Evolutionary conservation across 805 yeast species (phyloP).

Genomic region (Metschnikowia cubensis): DNA sequence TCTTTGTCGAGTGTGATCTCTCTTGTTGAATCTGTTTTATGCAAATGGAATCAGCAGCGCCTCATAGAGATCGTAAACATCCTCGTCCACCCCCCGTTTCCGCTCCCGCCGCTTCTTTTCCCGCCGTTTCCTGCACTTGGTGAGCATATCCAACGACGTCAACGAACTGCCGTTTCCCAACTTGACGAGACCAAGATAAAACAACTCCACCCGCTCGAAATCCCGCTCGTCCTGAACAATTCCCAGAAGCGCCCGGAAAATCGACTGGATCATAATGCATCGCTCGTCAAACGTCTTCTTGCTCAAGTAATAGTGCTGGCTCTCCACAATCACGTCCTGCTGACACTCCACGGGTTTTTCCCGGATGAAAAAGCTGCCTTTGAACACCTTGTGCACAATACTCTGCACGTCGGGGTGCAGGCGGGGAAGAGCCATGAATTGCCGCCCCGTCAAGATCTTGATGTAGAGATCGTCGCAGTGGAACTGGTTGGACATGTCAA

Average conservation of each 20-base stretch:
- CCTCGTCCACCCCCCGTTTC: constrained; percentile 10
- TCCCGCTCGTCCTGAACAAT: constrained; percentile 22
- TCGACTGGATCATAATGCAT: constrained; percentile 33
- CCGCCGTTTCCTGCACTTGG: constrained; percentile 9
- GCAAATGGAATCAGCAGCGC: constrained; percentile 17
- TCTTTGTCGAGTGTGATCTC: too few relatives aligned
- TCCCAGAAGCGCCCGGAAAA: constrained; percentile 21
- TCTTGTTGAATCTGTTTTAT: background rate
- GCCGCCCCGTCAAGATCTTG: constrained; percentile 11
- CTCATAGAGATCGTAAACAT: constrained; percentile 14
- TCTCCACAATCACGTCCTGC: constrained; percentile 22
- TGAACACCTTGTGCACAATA: constrained; percentile 19
- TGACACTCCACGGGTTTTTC: constrained; percentile 11
- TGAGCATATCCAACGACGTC: constrained; percentile 20
- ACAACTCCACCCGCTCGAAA: constrained; percentile 30
- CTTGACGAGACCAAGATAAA: constrained; percentile 27
- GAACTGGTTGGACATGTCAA: constrained; percentile 16
- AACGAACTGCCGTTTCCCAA: constrained; percentile 34
- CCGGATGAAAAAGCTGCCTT: constrained; percentile 23
- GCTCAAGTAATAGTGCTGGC: constrained; percentile 25
- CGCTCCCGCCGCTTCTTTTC: constrained; percentile 1
- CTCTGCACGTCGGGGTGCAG: constrained; percentile 27
- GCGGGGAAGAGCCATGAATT: constrained; percentile 15
- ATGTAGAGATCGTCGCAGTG: constrained; percentile 12
- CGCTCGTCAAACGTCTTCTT: constrained; percentile 25